phyloP scores from a whole-genome alignment of 1,139 yeast genomes.

The Candida sojae region DNA sequence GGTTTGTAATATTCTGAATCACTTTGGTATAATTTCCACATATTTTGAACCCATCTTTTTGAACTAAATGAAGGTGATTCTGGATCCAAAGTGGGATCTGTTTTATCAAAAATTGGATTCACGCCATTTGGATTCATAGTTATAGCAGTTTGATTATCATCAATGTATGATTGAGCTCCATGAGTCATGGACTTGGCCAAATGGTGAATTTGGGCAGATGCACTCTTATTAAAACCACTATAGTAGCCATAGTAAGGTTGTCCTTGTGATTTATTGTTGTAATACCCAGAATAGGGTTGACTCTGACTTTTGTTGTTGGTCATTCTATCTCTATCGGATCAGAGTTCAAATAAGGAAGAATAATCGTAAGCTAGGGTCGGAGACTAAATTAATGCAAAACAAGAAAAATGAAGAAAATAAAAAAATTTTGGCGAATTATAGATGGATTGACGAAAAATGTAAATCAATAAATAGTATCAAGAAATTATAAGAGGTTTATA shows the following conservation, averaged over 20 bases:
- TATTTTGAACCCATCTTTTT: constrained; percentile 64
- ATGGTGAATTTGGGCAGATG: constrained; percentile 14
- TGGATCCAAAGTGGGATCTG: constrained; percentile 12
- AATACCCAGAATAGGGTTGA: constrained; percentile 12
- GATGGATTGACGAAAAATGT: not conserved
- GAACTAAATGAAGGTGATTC: constrained; percentile 11
- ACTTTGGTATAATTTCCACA: constrained; percentile 53
- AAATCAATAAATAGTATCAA: not conserved
- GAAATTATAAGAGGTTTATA: not conserved
- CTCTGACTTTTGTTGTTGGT: not conserved
- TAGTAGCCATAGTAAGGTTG: constrained; percentile 16
- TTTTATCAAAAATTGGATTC: constrained; percentile 14
- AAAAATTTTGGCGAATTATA: not conserved
- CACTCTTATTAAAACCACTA: constrained; percentile 11
- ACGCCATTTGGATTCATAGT: constrained; percentile 9
- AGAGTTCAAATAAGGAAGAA: not conserved
- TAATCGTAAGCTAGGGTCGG: not conserved
- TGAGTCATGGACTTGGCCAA: constrained; percentile 13
- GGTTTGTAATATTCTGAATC: constrained; percentile 69
- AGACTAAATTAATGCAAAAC: not conserved
- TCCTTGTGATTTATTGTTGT: constrained; percentile 12
- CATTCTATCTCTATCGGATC: not conserved
- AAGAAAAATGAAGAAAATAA: not conserved
- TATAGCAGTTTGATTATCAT: constrained; percentile 8
- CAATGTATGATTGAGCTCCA: constrained; percentile 7